Evolutionary conservation across 1,284 basidiomycete species (phyloP), one percentile per base, ranked within the genome.

Genomic region (Pholiota adiposa): DNA sequence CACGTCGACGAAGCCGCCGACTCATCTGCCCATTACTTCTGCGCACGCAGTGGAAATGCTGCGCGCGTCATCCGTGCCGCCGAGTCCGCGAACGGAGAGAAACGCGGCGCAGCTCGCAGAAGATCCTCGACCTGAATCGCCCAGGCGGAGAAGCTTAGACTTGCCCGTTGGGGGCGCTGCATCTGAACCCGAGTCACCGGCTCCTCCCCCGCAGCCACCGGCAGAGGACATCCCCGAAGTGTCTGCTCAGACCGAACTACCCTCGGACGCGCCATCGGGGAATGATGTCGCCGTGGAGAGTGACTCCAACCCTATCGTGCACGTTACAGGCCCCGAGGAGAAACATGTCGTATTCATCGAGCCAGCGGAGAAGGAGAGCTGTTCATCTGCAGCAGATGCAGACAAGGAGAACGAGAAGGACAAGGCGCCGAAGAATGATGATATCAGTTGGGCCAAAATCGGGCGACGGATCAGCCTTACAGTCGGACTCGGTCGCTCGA

Each of bases 401-500:
- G 63, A 63, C 58, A 63, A 67, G 58, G 64, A 65, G 50, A 68
- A 56, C 61, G 63, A 70, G 51, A 65, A 56, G 61, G 63, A 71
- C 51, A 65, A 77, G 63, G 74, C 73, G 53, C 76, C 72, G 53
- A 73, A 75, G 51, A 79, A 75, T 66, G 79, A 78, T 53, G 80
- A 80, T 21, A 82, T 82, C 59, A 73, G 78, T 27, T 88, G 87
- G 86, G 75, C 78, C 21, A 86, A 83, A 68, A 64, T 89, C 41
- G 79, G 86, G n/a, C 75, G 85, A 63, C 75, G 86, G 58, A 80
- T 89, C 61, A 88, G 84, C 63, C 74, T 84, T 66, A 77, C 79
- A 11, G 78, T 89, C 51, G 79, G 83, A 9, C 62, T 80, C 51
- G 74, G 69, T 33, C 78, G 74, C 62, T 68, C 72, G 27, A 72